A percentile compares a stretch with the other conserved stretches of the same genome.
Evolutionary conservation across 2,329 filamentous ascomycete species (phyloP).

Genomic region (Diaporthe vexans): DNA sequence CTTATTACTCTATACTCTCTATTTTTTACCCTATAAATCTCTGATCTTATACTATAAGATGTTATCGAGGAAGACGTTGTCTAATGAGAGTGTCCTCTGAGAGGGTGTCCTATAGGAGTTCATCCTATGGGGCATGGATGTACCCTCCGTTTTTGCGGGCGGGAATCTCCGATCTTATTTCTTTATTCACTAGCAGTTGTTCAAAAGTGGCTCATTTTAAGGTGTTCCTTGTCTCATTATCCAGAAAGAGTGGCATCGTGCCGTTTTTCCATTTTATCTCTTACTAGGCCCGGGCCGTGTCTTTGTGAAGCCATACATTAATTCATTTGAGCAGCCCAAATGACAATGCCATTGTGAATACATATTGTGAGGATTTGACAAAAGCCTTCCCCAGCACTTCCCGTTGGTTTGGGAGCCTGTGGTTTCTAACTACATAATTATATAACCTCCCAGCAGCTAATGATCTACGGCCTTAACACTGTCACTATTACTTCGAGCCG

Average conservation of each 20-base stretch:
- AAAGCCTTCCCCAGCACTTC: too few relatives aligned
- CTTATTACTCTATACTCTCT: too few relatives aligned
- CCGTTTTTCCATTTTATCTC: background rate
- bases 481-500: too few relatives aligned
- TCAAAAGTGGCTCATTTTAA: background rate
- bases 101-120: too few relatives aligned
- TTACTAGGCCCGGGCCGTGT: background rate
- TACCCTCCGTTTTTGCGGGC: too few relatives aligned
- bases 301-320: background rate
- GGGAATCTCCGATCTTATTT: too few relatives aligned
- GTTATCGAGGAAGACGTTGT: too few relatives aligned
- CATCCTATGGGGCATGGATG: too few relatives aligned
- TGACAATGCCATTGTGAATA: background rate
- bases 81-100: too few relatives aligned
- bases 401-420: rapidly evolving
- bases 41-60: too few relatives aligned
- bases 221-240: background rate
- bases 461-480: rapidly evolving
- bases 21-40: too few relatives aligned
- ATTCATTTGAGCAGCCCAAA: background rate
- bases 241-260: background rate
- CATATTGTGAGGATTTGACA: background rate
- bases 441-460: background rate
- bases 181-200: too few relatives aligned
- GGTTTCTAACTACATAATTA: background rate